Base-by-base conservation (phyloP, 176 grass and related monocot genomes). In the Secale cereale region DNA sequence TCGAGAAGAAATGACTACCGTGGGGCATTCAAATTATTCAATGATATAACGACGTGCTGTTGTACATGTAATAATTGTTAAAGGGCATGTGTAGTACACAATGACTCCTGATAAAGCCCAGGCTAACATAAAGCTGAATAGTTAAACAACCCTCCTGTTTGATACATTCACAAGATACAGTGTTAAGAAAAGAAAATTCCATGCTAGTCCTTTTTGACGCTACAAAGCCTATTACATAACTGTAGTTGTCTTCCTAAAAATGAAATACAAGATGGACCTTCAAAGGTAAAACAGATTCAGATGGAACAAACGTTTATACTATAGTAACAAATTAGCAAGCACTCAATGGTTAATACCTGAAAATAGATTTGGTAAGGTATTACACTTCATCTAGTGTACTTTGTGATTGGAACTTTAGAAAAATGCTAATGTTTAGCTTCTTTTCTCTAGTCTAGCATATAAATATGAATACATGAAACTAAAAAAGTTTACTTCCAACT, bases 391-490 rank as follows among this genome's bases (percentile, higher is more conserved):
- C 2, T 68, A 85, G 15, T 37, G 45, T 78, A 70, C 46, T 60
- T 20, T 40, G 29, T 20, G 63, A n/a, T 30, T 33, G 57, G 33
- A 69, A 77, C 4, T 79, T 70, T 20, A n/a, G 3, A 59, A 68
- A 85, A 6, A 52, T 33, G 69, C 17, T 78, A 79, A 59, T 50
- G 8, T 13, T 80, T 87, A 27, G 41, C 45, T 79, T 87, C 43
- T 65, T 83, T 59, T 72, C 14, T n/a, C n/a, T n/a, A n/a, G n/a
- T n/a, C 84, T 3, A 87, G 78, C 14, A 76, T 46, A 46, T 50
- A 80, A 41, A 23, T 7, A 89, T 6, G 17, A 59, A 80, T 83
- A 77, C 22, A 33, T 4, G 62, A 46, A 86, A 81, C 50, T 54
- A 65, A 74, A 89, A 64, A 36, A 17, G 69, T 69, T 82, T 12